phyloP scores from a whole-genome alignment of 2,329 filamentous ascomycete species.

The Colletotrichum australisinense region DNA sequence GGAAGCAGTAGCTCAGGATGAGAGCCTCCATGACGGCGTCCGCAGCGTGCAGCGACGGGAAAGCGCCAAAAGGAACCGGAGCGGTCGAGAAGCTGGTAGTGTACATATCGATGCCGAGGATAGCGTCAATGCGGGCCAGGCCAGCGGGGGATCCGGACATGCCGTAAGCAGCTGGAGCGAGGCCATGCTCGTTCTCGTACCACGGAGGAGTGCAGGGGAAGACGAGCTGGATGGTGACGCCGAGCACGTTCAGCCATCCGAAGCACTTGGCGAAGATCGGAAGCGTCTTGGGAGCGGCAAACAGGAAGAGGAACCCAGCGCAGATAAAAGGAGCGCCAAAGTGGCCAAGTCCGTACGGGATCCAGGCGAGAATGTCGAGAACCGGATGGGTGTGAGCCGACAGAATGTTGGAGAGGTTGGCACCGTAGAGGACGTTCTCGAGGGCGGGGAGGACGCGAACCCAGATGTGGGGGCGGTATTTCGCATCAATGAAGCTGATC shows the following conservation, averaged over 20 bases:
- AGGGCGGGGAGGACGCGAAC: constrained; percentile 93
- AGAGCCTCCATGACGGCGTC: constrained; percentile 90
- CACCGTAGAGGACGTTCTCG: constrained; percentile 96
- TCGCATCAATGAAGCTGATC: constrained; percentile 84
- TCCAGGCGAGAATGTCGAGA: constrained; percentile 90
- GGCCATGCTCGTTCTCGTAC: constrained; percentile 94
- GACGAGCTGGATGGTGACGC: constrained; percentile 87
- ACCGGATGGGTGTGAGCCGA: constrained; percentile 87
- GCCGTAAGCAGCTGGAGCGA: constrained; percentile 91
- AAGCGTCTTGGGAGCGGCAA: constrained; percentile 85
- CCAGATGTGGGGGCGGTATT: constrained; percentile 94
- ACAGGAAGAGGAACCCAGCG: constrained; percentile 85
- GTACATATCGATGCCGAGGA: constrained; percentile 94
- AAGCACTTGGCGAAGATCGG: constrained; percentile 89
- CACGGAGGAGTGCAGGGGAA: constrained; percentile 96
- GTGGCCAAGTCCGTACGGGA: constrained; percentile 92
- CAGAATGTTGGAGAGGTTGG: constrained; percentile 94
- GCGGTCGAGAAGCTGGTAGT: constrained; percentile 92
- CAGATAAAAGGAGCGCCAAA: constrained; percentile 87
- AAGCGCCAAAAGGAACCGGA: constrained; percentile 93
- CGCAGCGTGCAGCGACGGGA: constrained; percentile 91
- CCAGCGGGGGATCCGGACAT: constrained; percentile 92
- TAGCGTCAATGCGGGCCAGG: constrained; percentile 85
- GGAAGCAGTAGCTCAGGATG: constrained; percentile 94
- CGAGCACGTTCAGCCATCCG: constrained; percentile 91